phyloP scores from a whole-genome alignment of 805 yeast species.

The Candida ascalaphidarum region DNA sequence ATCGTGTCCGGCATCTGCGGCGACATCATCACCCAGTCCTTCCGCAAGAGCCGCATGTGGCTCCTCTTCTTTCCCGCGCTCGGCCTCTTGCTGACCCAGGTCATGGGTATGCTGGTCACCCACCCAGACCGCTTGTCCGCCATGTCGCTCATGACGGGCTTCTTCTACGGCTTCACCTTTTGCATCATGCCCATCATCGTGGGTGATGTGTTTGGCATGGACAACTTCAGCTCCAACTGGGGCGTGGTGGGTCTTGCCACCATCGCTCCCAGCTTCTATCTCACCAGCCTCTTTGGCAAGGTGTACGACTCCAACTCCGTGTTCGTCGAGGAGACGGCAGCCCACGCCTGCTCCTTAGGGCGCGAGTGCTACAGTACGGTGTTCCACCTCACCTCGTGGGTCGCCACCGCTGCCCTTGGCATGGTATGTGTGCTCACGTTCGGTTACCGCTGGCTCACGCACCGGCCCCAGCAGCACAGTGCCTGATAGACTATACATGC shows the following conservation, averaged over 20 bases:
- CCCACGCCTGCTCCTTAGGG: constrained; percentile 21
- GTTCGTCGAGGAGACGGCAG: constrained; percentile 5
- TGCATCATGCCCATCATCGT: constrained; percentile 70
- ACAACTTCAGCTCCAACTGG: constrained; percentile 62
- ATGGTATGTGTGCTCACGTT: constrained; percentile 8
- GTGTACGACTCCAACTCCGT: constrained; percentile 43
- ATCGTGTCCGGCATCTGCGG: constrained; percentile 55
- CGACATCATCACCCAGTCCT: constrained; percentile 44
- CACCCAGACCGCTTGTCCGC: constrained; percentile 34
- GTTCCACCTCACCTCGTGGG: constrained; percentile 27
- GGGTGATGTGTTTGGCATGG: constrained; percentile 68
- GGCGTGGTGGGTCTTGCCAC: constrained; percentile 66
- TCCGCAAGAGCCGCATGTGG: constrained; percentile 41
- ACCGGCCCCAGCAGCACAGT: too few species aligned
- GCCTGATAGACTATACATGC: too few species aligned
- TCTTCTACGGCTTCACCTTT: constrained; percentile 66
- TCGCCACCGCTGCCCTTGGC: constrained; percentile 19
- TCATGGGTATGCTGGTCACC: constrained; percentile 30
- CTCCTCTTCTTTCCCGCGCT: constrained; percentile 45
- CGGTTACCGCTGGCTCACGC: constrained; percentile 7
- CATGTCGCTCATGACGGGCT: constrained; percentile 52
- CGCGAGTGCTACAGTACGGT: constrained; percentile 28
- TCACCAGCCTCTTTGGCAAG: constrained; percentile 56
- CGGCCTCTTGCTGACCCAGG: constrained; percentile 42
- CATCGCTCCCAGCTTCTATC: constrained; percentile 46